Percentiles rank a stretch among this genome's conserved stretches.
Conservation (phyloP, 31 red algal genomes). For the Pterothamnion heteromorphum region DNA sequence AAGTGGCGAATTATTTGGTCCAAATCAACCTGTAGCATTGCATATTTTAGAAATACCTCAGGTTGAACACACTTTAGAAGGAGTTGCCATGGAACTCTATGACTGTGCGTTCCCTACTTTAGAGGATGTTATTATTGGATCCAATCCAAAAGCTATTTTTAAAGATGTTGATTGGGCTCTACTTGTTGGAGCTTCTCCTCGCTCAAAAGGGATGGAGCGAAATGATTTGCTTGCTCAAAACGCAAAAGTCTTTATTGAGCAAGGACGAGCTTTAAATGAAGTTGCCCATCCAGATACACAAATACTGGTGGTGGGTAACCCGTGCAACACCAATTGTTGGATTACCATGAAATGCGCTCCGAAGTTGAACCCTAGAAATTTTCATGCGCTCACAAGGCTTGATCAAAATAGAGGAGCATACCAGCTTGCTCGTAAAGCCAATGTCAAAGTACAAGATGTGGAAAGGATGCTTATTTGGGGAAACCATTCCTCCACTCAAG, state of each 20-base stretch:
- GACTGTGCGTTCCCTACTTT: constrained; percentile 89
- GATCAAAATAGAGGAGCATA: constrained; percentile 87
- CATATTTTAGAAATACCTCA: constrained; percentile 79
- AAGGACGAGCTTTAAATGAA: constrained; percentile 65
- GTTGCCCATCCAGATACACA: constrained; percentile 63
- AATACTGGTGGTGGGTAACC: constrained; percentile 92
- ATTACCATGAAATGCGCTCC: constrained; percentile 56
- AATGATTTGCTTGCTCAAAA: constrained; percentile 83
- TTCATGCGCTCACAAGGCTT: constrained; percentile 86
- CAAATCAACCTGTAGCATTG: constrained; percentile 58
- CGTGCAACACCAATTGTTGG: constrained; percentile 93
- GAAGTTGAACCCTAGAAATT: constrained; percentile 58
- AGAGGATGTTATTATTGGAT: constrained; percentile 47
- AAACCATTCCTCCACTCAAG: constrained; percentile 94
- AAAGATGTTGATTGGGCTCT: constrained; percentile 67
- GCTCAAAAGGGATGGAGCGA: constrained; percentile 87
- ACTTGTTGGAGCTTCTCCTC: constrained; percentile 88
- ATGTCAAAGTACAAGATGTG: constrained; percentile 62
- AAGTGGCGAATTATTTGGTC: constrained; percentile 66
- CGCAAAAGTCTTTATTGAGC: constrained; percentile 78
- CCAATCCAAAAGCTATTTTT: constrained; percentile 72
- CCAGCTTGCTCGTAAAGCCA: constrained; percentile 59
- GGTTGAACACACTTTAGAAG: constrained; percentile 58
- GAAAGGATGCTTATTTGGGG: constrained; percentile 87
- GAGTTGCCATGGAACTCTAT: constrained; percentile 83